Percentiles rank a stretch among this genome's conserved stretches.
Conservation (phyloP, 352 stramenopile species). For the Saprolegnia parasitica region DNA sequence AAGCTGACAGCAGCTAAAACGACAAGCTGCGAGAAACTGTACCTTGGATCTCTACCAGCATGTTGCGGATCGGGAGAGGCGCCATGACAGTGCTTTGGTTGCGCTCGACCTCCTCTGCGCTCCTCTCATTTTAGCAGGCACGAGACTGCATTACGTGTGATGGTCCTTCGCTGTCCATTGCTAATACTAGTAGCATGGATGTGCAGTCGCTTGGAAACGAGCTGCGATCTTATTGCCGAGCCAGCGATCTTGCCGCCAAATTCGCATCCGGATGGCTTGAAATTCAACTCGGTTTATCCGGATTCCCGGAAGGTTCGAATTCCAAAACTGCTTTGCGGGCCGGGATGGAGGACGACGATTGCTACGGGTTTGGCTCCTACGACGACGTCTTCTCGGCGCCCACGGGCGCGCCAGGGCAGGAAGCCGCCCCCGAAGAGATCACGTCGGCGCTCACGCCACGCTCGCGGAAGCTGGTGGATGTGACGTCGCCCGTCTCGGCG, state of each 20-base stretch:
- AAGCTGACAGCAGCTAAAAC: no score
- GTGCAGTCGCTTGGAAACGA: no score
- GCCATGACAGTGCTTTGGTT: no score
- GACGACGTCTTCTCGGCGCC: slow-evolving; percentile 26
- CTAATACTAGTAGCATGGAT: no score
- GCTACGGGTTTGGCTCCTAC: slow-evolving; percentile 29
- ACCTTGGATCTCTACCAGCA: no score
- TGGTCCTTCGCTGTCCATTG: no score
- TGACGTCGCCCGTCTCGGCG: not conserved
- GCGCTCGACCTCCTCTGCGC: no score
- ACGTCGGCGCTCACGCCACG: not conserved
- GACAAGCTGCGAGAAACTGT: no score
- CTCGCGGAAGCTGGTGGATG: not conserved
- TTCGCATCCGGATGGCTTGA: no score
- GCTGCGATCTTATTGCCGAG: not conserved
- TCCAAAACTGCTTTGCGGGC: not conserved
- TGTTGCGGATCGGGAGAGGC: no score
- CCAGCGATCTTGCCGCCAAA: not conserved
- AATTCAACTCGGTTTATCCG: not conserved
- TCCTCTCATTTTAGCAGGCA: no score
- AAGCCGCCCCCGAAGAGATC: not conserved
- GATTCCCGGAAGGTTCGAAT: not conserved
- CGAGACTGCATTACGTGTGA: no score
- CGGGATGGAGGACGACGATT: slow-evolving; percentile 29
- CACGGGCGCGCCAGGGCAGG: not conserved